Percentiles rank a stretch among this genome's conserved stretches.
phyloP scores from a whole-genome alignment of 768 basidiomycete genomes.

The Suillus spraguei region DNA sequence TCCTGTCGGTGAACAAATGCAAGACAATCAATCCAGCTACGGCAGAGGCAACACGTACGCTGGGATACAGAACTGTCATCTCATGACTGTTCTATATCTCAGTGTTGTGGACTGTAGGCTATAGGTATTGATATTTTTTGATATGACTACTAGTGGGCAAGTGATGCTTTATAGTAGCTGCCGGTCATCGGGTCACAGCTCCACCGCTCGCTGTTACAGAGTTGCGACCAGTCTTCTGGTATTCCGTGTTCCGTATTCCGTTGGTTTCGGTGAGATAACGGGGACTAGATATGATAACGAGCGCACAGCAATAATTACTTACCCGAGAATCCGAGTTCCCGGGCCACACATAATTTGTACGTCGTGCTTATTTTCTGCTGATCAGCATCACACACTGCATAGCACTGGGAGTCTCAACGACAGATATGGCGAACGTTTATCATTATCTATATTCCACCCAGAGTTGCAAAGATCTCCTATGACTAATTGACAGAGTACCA shows the following conservation, averaged over 20 bases:
- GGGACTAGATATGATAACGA: background rate
- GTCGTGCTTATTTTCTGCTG: background rate
- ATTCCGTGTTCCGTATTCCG: background rate
- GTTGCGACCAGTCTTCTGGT: background rate
- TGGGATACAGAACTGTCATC: background rate
- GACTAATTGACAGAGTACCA: too few relatives aligned
- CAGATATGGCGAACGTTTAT: too few relatives aligned
- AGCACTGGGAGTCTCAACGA: too few relatives aligned
- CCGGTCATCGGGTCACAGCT: background rate
- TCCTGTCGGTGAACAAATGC: background rate
- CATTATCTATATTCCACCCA: too few relatives aligned
- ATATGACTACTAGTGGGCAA: background rate
- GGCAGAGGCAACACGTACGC: background rate
- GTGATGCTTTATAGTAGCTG: background rate
- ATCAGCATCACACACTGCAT: too few relatives aligned
- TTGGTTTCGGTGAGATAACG: background rate
- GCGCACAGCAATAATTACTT: too few relatives aligned
- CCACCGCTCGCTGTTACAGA: too few relatives aligned
- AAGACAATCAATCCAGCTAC: background rate
- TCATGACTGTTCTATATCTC: conserved; percentile 5
- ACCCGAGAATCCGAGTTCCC: background rate
- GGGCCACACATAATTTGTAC: background rate
- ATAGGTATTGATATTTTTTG: background rate
- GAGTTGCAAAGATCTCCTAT: too few relatives aligned
- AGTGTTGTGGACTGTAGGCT: background rate